phyloP scores from a whole-genome alignment of 2,329 filamentous ascomycete genomes.

The Fusarium nanum region DNA sequence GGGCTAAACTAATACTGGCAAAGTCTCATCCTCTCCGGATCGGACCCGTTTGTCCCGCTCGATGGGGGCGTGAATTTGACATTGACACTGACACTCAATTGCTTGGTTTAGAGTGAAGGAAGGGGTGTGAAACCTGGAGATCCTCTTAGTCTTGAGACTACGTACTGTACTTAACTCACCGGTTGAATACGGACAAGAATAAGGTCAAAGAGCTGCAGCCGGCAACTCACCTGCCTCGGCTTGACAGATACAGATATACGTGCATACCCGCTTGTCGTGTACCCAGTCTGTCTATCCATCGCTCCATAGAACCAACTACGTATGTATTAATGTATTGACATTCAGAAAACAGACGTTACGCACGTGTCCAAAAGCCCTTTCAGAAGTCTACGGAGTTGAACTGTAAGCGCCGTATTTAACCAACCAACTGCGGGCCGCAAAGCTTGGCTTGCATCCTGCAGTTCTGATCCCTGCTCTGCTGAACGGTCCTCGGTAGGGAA shows the following conservation, averaged over 20 bases:
- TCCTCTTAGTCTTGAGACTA: neutral
- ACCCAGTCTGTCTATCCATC: neutral
- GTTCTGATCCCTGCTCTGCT: slow-evolving; percentile 4
- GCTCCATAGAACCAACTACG: neutral
- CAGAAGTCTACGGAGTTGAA: neutral
- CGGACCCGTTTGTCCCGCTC: slow-evolving; percentile 34
- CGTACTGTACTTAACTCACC: neutral
- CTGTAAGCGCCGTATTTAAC: slow-evolving; percentile 32
- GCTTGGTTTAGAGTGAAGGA: slow-evolving; percentile 2
- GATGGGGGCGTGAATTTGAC: slow-evolving; percentile 40
- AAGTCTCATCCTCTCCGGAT: slow-evolving; percentile 41
- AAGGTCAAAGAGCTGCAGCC: slow-evolving; percentile 2
- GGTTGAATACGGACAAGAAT: slow-evolving; percentile 1
- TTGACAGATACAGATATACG: slow-evolving; percentile 15
- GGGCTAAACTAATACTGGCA: slow-evolving; percentile 31
- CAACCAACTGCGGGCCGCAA: slow-evolving; percentile 30
- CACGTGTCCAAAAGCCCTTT: slow-evolving; percentile 35
- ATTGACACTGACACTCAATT: neutral
- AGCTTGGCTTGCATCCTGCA: slow-evolving; percentile 28
- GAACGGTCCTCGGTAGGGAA: slow-evolving; percentile 6
- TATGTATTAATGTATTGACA: neutral
- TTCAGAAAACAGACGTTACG: slow-evolving; percentile 25
- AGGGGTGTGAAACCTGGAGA: slow-evolving; percentile 5
- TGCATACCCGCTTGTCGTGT: slow-evolving; percentile 1
- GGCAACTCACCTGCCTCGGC: slow-evolving; percentile 4